Base-by-base conservation (phyloP, 805 yeast species). In the Candida maltosa region DNA sequence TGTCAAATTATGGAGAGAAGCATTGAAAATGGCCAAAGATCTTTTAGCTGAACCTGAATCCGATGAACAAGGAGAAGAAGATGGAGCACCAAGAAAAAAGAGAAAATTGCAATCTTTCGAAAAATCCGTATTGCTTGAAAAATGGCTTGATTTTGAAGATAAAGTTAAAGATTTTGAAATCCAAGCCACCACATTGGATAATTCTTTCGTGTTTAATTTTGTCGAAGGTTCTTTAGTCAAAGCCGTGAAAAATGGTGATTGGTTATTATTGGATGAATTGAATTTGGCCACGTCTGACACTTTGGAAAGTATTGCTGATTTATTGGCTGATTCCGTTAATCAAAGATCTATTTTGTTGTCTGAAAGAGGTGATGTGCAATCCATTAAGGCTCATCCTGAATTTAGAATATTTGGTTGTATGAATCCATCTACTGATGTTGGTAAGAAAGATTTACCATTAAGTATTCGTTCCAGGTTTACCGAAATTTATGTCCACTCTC, bases 361-460 rank as follows among this genome's bases (percentile, higher is more conserved):
- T 3, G 97, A 93, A 57, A 83, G 85, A 44, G 97, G 96, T 42
- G 96, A 87, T 45, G 80, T 84, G 9, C 95, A 87, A 46, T 79
- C 93, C 8, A 77, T 91, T 18, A 69, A 65, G 34, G 97, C 96
- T 0, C 95, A 89, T 54, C 76, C 83, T 1, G 88, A 87, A 12
- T 94, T 94, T 58, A 70, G 98, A 44, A 73, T 93, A 6, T 93
- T 93, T 67, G 97, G 95, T 0, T 91, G 97, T 73, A 93, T 93
- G 99, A 93, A 93, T 58, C 98, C 99, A 3, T 93, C 97, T 0
- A 94, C 97, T 1, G 99, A 93, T 69, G 95, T 94, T n/a, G 98
- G 98, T 34, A 93, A 93, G 54, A 76, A 81, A 45, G 97, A 93
- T 48, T 65, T 93, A 33, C 97, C 98, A 0, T 58, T 75, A 29